Conservation (phyloP, 2,329 filamentous ascomycete species). For the Ascochyta koolunga region DNA sequence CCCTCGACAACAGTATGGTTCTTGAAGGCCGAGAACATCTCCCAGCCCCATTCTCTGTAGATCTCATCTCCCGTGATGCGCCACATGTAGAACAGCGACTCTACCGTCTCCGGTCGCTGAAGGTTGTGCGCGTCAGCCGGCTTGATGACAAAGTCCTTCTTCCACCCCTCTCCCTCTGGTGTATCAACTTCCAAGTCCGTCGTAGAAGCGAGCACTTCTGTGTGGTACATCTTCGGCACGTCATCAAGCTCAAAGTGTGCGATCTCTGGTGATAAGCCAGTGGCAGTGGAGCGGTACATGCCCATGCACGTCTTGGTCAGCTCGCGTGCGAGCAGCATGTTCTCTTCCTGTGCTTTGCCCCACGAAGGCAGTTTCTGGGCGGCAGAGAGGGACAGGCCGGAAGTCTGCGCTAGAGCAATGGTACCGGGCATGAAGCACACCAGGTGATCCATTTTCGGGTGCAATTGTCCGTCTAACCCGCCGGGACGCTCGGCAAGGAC, state of each 20-base stretch:
- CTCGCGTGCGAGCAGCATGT: constrained; percentile 86
- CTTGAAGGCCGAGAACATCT: constrained; percentile 94
- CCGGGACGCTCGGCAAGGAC: constrained; percentile 84
- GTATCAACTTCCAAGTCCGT: constrained; percentile 37
- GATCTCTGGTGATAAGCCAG: constrained; percentile 93
- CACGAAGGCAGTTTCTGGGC: constrained; percentile 74
- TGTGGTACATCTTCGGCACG: constrained; percentile 65
- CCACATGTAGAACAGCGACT: constrained; percentile 98
- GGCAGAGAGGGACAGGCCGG: constrained; percentile 74
- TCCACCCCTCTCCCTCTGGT: constrained; percentile 66
- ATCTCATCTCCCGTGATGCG: constrained; percentile 88
- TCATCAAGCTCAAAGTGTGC: constrained; percentile 82
- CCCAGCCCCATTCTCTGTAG: constrained; percentile 97
- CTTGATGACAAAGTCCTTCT: constrained; percentile 79
- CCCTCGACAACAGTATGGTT: constrained; percentile 81
- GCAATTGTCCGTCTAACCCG: constrained; percentile 70
- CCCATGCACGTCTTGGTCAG: constrained; percentile 97
- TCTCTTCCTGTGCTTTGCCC: constrained; percentile 79
- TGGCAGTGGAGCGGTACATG: constrained; percentile 90
- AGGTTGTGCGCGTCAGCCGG: constrained; percentile 88
- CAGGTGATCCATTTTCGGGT: constrained; percentile 96
- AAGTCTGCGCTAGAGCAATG: constrained; percentile 86
- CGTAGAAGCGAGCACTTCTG: constrained; percentile 55
- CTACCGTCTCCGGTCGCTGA: constrained; percentile 94
- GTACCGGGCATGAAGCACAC: constrained; percentile 98